A percentile compares a stretch with the other conserved stretches of the same genome.
Conservation (phyloP, 192 early-diverging fungal species). For the Anaeromyces robustus region DNA sequence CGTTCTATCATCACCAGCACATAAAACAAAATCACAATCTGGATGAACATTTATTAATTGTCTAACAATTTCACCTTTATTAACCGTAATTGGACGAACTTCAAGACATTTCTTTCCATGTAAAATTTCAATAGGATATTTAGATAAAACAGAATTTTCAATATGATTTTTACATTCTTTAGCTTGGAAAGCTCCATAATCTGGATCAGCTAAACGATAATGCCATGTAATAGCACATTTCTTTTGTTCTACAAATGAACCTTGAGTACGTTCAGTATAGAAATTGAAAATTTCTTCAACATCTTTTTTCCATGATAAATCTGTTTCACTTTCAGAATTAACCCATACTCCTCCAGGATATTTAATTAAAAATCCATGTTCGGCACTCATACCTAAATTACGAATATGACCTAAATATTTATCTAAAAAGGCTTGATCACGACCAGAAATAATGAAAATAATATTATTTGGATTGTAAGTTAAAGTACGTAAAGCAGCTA, state of each 20-base stretch:
- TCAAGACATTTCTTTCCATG: conserved; percentile 95
- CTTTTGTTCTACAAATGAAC: conserved; percentile 44
- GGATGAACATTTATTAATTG: conserved; percentile 43
- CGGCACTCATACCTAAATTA: conserved; percentile 71
- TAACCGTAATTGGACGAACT: conserved; percentile 70
- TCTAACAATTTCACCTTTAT: conserved; percentile 97
- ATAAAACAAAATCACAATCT: conserved; percentile 75
- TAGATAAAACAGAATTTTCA: conserved; percentile 79
- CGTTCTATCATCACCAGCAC: conserved; percentile 93
- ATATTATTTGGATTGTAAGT: conserved; percentile 66
- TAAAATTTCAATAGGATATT: conserved; percentile 83
- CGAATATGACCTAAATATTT: conserved; percentile 66
- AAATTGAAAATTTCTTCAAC: conserved; percentile 86
- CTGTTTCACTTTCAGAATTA: conserved; percentile 28
- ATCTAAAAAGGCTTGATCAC: conserved; percentile 70
- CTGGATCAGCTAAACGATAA: conserved; percentile 85
- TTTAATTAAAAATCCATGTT: conserved; percentile 89
- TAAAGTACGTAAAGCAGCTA: conserved; percentile 50
- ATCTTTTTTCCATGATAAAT: conserved; percentile 88
- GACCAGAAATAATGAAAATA: conserved; percentile 83
- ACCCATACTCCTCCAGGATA: conserved; percentile 29
- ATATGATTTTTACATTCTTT: conserved; percentile 96
- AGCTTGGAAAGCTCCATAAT: conserved; percentile 90
- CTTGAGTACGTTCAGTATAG: conserved; percentile 89
- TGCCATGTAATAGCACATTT: conserved; percentile 91